phyloP scores from a whole-genome alignment of 1,139 yeast species.

The Scheffersomyces stambukii region DNA sequence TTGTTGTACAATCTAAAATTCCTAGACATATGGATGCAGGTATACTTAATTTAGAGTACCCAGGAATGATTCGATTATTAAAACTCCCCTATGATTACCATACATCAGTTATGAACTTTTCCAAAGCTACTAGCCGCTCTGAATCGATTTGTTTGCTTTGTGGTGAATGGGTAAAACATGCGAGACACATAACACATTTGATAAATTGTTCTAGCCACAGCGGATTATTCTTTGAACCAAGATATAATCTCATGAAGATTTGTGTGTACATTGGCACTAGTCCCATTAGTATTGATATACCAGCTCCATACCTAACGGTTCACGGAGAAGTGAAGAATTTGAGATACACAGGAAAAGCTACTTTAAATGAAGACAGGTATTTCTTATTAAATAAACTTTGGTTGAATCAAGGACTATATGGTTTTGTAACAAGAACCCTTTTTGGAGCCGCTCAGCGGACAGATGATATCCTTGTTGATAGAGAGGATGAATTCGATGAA shows the following conservation, averaged over 20 bases:
- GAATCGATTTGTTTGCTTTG: slow-evolving; percentile 32
- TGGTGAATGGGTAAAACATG: slow-evolving; percentile 18
- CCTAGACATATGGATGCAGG: slow-evolving; percentile 21
- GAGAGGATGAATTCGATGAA: slow-evolving; percentile 13
- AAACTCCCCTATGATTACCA: slow-evolving; percentile 35
- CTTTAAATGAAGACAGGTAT: slow-evolving; percentile 49
- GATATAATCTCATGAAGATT: slow-evolving; percentile 31
- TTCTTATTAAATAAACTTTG: slow-evolving; percentile 53
- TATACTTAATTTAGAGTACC: slow-evolving; percentile 29
- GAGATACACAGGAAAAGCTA: slow-evolving; percentile 50
- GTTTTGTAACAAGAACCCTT: slow-evolving; percentile 30
- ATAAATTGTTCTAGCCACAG: slow-evolving; percentile 22
- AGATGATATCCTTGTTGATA: slow-evolving; percentile 14
- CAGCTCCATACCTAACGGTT: slow-evolving; percentile 66
- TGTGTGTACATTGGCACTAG: slow-evolving; percentile 27
- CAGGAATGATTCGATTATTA: slow-evolving; percentile 37
- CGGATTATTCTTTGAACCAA: slow-evolving; percentile 45
- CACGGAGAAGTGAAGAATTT: slow-evolving; percentile 69
- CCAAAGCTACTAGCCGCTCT: slow-evolving; percentile 22
- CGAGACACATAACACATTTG: slow-evolving; percentile 20
- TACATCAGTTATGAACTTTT: slow-evolving; percentile 17
- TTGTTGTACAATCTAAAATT: slow-evolving; percentile 23
- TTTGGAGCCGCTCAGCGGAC: slow-evolving; percentile 19
- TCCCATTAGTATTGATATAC: slow-evolving; percentile 29
- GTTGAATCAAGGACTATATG: slow-evolving; percentile 50